A percentile compares a stretch with the other conserved stretches of the same genome.
Conservation (phyloP, 1,284 basidiomycete species). For the Fistulinella cinereoalba region DNA sequence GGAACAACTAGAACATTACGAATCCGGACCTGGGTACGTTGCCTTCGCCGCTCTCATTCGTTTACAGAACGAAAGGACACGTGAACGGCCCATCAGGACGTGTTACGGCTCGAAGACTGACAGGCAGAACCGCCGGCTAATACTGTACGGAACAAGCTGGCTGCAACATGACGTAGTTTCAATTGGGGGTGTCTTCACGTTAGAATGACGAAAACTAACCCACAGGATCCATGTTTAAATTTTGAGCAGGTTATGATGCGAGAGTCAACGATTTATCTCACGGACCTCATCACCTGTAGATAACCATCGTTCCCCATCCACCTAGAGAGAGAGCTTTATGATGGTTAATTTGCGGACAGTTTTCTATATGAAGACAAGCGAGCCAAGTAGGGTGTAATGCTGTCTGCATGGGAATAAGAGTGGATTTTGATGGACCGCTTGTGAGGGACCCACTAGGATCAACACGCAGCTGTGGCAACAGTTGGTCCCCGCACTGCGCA, state of each 20-base stretch:
- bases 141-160: too few relatives aligned
- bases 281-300: conserved; percentile 22
- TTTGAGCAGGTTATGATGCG: neutral
- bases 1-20: conserved; percentile 12
- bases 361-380: conserved; percentile 39
- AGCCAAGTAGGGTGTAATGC: conserved; percentile 37
- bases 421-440: conserved; percentile 29
- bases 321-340: conserved; percentile 38
- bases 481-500: conserved; percentile 14
- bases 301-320: conserved; percentile 34
- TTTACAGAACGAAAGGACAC: too few relatives aligned
- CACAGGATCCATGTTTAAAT: conserved; percentile 20
- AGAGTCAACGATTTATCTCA: neutral
- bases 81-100: too few relatives aligned
- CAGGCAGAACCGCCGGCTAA: too few relatives aligned
- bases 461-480: conserved; percentile 10
- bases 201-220: conserved; percentile 16
- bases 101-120: too few relatives aligned
- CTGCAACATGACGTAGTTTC: conserved; percentile 20
- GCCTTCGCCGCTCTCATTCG: too few relatives aligned
- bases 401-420: conserved; percentile 36
- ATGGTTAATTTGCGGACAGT: conserved; percentile 35
- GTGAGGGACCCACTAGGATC: conserved; percentile 9
- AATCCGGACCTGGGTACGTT: too few relatives aligned
- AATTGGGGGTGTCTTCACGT: conserved; percentile 6